Evolutionary conservation across 805 yeast species (phyloP).

Genomic region (Ogataea parapolymorpha): DNA sequence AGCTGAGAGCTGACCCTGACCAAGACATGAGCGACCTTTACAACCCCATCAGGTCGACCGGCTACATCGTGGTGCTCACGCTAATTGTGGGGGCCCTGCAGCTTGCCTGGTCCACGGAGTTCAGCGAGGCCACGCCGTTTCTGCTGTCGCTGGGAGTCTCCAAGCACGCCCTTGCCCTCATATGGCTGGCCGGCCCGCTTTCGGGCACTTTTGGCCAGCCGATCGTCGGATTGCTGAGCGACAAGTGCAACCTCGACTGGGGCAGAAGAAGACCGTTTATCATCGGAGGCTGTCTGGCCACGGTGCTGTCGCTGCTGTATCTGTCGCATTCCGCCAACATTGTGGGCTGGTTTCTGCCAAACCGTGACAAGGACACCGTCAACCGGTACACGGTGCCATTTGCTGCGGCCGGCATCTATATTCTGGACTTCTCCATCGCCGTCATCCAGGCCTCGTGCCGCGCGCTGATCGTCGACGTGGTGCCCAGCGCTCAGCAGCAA

Average conservation of each 20-base stretch:
- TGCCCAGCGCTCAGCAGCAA: constrained; percentile 54
- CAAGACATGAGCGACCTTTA: constrained; percentile 17
- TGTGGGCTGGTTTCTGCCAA: constrained; percentile 31
- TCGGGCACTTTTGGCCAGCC: constrained; percentile 67
- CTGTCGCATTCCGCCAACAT: constrained; percentile 46
- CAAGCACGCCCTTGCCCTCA: constrained; percentile 49
- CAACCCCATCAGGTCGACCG: constrained; percentile 43
- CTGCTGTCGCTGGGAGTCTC: constrained; percentile 60
- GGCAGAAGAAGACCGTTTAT: constrained; percentile 61
- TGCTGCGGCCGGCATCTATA: constrained; percentile 52
- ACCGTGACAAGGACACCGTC: constrained; percentile 22
- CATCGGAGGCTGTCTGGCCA: constrained; percentile 50
- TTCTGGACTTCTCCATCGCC: constrained; percentile 54
- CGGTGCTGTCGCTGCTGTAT: constrained; percentile 41
- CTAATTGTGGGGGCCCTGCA: constrained; percentile 56
- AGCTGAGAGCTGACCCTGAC: neutral
- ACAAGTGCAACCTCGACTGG: constrained; percentile 39
- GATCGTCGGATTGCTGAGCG: constrained; percentile 56
- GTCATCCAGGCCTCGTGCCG: constrained; percentile 59
- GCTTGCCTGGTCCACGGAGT: constrained; percentile 64
- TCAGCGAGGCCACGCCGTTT: constrained; percentile 61
- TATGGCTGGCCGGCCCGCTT: constrained; percentile 68
- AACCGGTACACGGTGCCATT: constrained; percentile 40
- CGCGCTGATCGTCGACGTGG: constrained; percentile 60
- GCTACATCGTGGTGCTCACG: constrained; percentile 44